A percentile compares a stretch with the other conserved stretches of the same genome.
Conservation (phyloP, 2,329 filamentous ascomycete genomes). For the Thielaviopsis musarum region DNA sequence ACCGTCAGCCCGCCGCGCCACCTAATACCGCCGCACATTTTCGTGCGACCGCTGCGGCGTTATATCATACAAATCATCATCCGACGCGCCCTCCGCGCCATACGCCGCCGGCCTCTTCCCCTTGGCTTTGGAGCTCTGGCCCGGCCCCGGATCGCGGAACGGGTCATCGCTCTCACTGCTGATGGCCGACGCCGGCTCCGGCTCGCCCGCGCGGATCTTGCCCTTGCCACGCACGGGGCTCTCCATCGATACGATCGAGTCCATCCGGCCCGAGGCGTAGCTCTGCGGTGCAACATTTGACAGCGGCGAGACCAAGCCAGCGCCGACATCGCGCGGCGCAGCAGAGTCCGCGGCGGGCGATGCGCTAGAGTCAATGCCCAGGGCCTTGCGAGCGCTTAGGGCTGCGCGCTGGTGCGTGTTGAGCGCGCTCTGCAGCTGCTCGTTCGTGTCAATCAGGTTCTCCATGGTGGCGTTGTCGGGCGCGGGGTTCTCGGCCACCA, state of each 20-base stretch:
- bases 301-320: conserved; percentile 9
- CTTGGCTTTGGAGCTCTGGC: conserved; percentile 12
- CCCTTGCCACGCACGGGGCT: conserved; percentile 18
- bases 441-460: conserved; percentile 84
- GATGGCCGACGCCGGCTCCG: conserved; percentile 15
- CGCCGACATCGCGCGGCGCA: conserved; percentile 17
- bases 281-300: background rate
- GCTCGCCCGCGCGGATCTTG: conserved; percentile 18
- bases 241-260: conserved; percentile 11
- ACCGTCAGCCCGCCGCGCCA: no score
- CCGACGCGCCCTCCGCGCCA: conserved; percentile 16
- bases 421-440: conserved; percentile 67
- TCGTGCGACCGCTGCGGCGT: conserved; percentile 16
- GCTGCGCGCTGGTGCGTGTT: conserved; percentile 74
- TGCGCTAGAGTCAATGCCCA: conserved; percentile 23
- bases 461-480: conserved; percentile 92
- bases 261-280: conserved; percentile 6
- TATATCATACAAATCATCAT: conserved; percentile 26
- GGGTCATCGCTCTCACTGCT: conserved; percentile 20
- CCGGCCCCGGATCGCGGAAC: conserved; percentile 18
- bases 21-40: background rate
- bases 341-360: conserved; percentile 16
- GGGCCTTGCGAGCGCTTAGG: conserved; percentile 41
- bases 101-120: conserved; percentile 13
- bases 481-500: conserved; percentile 57